Evolutionary conservation across 1,284 basidiomycete genomes (phyloP).

Genomic region (Papiliotrema nemorosa): DNA sequence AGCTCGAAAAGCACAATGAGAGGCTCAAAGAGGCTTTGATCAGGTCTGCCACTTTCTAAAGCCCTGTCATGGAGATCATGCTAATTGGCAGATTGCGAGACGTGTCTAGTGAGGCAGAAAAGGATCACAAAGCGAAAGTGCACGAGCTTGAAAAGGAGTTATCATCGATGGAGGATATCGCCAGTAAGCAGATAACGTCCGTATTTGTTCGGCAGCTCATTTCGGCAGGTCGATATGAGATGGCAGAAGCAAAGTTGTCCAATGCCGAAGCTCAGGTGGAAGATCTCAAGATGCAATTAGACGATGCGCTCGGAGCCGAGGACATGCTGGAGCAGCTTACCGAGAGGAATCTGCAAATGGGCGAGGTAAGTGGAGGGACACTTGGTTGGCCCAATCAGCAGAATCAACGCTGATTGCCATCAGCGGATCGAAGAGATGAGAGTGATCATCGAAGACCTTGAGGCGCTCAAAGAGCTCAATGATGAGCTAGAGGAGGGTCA

Average conservation of each 20-base stretch:
- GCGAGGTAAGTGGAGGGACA: slow-evolving; percentile 74
- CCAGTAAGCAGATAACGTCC: slow-evolving; percentile 22
- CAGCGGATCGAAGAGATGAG: slow-evolving; percentile 97
- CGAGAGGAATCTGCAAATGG: slow-evolving; percentile 85
- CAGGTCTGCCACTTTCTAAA: slow-evolving; percentile 53
- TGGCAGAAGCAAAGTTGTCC: slow-evolving; percentile 69
- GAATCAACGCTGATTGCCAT: no score
- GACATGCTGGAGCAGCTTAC: slow-evolving; percentile 95
- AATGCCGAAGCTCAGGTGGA: slow-evolving; percentile 88
- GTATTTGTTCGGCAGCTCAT: slow-evolving; percentile 8
- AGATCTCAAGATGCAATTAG: slow-evolving; percentile 89
- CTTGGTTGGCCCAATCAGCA: no score
- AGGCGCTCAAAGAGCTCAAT: slow-evolving; percentile 89
- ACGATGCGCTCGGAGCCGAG: slow-evolving; percentile 91
- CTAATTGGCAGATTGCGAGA: slow-evolving; percentile 66
- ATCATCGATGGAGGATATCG: slow-evolving; percentile 44
- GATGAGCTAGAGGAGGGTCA: slow-evolving; percentile 98
- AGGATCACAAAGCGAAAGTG: slow-evolving; percentile 76
- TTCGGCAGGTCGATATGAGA: slow-evolving; percentile 68
- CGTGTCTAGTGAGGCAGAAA: slow-evolving; percentile 79
- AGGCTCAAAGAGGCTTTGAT: slow-evolving; percentile 90
- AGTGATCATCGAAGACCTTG: slow-evolving; percentile 90
- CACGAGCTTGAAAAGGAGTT: slow-evolving; percentile 87
- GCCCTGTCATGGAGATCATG: neutral
- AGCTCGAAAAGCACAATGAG: slow-evolving; percentile 95